phyloP scores from a whole-genome alignment of 495 filamentous ascomycete species.

The Ramalina intermedia region DNA sequence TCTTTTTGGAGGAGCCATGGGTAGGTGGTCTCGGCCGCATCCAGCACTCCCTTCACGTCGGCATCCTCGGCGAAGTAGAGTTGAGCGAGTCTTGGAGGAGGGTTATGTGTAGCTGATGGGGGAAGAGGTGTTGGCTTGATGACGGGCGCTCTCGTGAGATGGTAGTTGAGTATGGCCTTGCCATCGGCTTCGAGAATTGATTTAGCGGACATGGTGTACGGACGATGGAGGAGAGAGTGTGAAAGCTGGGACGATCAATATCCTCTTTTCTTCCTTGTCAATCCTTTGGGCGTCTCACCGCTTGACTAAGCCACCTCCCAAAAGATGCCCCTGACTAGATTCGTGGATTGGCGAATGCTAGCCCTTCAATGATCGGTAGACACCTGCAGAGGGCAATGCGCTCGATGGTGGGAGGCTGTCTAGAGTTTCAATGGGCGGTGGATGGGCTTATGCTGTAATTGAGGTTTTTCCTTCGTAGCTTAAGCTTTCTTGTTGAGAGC shows the following conservation, averaged over 20 bases:
- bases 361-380: too few relatives aligned
- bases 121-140: slow-evolving; percentile 97
- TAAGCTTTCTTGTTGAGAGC: slow-evolving; percentile 2
- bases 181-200: slow-evolving; percentile 97
- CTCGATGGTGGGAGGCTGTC: too few relatives aligned
- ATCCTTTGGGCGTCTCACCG: slow-evolving; percentile 3
- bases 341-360: too few relatives aligned
- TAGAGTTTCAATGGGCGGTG: background rate
- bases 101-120: slow-evolving; percentile 71
- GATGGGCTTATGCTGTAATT: background rate
- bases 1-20: slow-evolving; percentile 76
- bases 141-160: slow-evolving; percentile 93
- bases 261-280: background rate
- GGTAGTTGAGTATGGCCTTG: slow-evolving; percentile 99
- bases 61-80: slow-evolving; percentile 86
- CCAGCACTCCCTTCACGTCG: slow-evolving; percentile 67
- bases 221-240: background rate
- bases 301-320: slow-evolving; percentile 8
- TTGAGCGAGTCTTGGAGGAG: slow-evolving; percentile 76
- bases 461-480: background rate
- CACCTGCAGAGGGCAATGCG: too few relatives aligned
- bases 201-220: slow-evolving; percentile 82
- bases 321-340: background rate
- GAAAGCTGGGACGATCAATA: too few relatives aligned
- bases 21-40: slow-evolving; percentile 89